Base-by-base conservation (phyloP, 805 yeast species). In the Candida xyloterini region DNA sequence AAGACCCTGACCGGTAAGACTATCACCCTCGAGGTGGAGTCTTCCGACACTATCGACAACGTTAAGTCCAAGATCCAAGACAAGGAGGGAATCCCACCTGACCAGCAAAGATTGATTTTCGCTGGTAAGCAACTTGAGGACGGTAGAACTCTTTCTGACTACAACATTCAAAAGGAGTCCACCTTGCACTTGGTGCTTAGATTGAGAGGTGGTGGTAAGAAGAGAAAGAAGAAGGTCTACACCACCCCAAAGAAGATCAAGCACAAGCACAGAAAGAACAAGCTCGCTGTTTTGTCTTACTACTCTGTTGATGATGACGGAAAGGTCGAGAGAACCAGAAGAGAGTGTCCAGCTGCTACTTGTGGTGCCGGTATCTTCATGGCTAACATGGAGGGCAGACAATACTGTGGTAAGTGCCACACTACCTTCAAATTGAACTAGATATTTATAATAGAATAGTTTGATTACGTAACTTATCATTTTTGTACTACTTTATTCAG, bases 211-310 rank as follows among this genome's bases (percentile, higher is more conserved):
- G 95, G 95, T 81, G 96, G 96, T 80, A 93, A 90, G 87, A 93
- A 93, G 93, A 91, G 96, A 84, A 93, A 93, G 93, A 93, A 93
- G 96, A 91, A 91, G 95, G 97, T 89, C 71, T 93, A 91, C 91
- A 91, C 98, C 78, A 91, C 98, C 70, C 99, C 99, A 81, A 93
- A 93, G 90, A 95, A 90, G 85, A 87, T 93, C 79, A 87, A 77
- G 79, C 98, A 93, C 95, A 90, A 89, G 85, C 96, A 88, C 85
- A 93, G 86, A 87, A 93, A 91, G 82, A 87, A 86, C 76, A 93
- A 93, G 86, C 81, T 93, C 68, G 98, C 97, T 74, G 97, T 93
- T 73, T 85, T 93, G 73, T 89, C 95, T 70, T 93, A 91, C 93
- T 93, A 90, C 89, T 90, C 91, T 83, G 97, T 93, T 66, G 95